Evolutionary conservation across 805 yeast genomes (phyloP), one percentile per base, ranked within the genome.

Genomic region (Monosporozyma solicola): DNA sequence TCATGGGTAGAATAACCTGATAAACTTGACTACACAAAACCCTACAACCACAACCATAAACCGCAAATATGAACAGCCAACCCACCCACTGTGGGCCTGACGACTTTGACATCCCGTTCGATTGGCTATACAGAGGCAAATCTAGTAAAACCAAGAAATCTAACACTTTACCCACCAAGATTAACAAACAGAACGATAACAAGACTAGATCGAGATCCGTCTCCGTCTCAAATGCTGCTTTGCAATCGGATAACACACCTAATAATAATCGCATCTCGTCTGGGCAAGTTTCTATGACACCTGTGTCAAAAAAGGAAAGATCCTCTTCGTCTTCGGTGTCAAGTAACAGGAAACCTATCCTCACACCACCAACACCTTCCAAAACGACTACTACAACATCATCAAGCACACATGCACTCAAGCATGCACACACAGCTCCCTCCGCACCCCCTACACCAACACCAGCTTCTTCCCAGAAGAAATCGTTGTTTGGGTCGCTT

Each of bases 71-170:
- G 33, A 27, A 24, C 33, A 25, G 29, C 7, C 29, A 27, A 27
- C 7, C 16, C 33, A 25, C 29, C 25, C 24, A 10, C 29, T 8
- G 10, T 13, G 20, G 20, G 16, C 32, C 53, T 5, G 52, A 41
- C 3, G 67, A 59, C 44, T 59, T 65, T n/a, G 69, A 84, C 60
- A 84, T 87, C 48, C 91, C 87, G 59, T 91, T 85, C 9, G 94
- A 85, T 61, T 87, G 95, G 95, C 72, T 87, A 22, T 85, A 86
- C 63, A 73, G 88, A 59, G 90, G 89, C 15, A 83, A 83, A 63
- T 81, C 82, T 39, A 52, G 22, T 15, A 48, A 37, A 25, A 41
- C 44, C 41, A 53, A 53, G 47, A 53, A 45, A 35, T 41, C 51
- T 2, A 51, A 43, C 24, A 33, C 13, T 20, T 20, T 9, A 22